These are phyloP conservation scores for Brettanomyces nanus DNA, from an alignment of 805 yeast genomes.

Conservation along the genomic window DNA sequence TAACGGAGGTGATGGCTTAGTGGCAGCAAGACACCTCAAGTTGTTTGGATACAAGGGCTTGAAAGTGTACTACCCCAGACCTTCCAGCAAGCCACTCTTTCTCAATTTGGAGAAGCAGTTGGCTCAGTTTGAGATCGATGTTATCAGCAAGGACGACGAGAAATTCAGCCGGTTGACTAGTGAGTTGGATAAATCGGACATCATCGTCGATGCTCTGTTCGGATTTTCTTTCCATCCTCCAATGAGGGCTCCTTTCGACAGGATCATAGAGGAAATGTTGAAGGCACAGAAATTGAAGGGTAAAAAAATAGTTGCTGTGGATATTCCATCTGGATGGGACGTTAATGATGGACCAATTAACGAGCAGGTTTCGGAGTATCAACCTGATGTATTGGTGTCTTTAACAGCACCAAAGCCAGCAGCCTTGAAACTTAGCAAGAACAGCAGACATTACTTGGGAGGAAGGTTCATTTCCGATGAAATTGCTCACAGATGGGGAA, in stretches of 20 bases:
- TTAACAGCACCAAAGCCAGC: constrained; percentile 95
- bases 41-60: constrained; percentile 69
- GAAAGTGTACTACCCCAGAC: constrained; percentile 71
- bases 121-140: constrained; percentile 50
- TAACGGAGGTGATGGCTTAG: constrained; percentile 95
- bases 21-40: constrained; percentile 85
- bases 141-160: constrained; percentile 29
- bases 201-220: constrained; percentile 74
- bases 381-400: constrained; percentile 66
- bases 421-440: constrained; percentile 37
- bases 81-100: constrained; percentile 48
- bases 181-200: constrained; percentile 30
- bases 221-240: constrained; percentile 94
- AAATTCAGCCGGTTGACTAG: constrained; percentile 12
- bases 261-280: constrained; percentile 34
- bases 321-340: constrained; percentile 96
- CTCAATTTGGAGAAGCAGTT: constrained; percentile 59
- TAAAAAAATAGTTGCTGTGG: constrained; percentile 70
- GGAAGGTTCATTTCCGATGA: constrained; percentile 71
- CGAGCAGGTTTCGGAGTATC: constrained; percentile 24
- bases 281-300: constrained; percentile 14
- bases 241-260: constrained; percentile 66
- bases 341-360: constrained; percentile 75
- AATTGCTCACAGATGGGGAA: constrained; percentile 67
- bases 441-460: constrained; percentile 67